phyloP scores from a whole-genome alignment of 2,329 filamentous ascomycete species.

The Penicillium glabrum region DNA sequence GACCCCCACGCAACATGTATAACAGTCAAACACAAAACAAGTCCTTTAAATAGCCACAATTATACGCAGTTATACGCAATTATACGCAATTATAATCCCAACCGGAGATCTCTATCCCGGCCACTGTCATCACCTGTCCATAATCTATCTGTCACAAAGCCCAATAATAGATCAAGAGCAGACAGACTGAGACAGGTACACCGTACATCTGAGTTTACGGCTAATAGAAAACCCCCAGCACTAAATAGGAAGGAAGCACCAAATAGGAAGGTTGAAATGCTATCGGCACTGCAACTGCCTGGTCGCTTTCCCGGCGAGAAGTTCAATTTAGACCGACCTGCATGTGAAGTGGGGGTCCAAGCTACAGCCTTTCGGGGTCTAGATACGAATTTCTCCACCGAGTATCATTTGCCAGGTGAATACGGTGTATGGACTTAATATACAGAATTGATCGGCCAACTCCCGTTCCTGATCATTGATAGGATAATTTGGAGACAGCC shows the following conservation, averaged over 20 bases:
- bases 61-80: too few species aligned
- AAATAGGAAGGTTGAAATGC: neutral
- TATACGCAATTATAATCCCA: neutral
- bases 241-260: neutral
- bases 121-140: neutral
- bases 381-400: slow-evolving; percentile 2
- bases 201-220: neutral
- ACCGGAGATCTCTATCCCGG: neutral
- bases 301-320: neutral
- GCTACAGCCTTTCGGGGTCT: neutral
- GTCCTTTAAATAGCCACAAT: too few species aligned
- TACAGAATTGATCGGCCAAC: neutral
- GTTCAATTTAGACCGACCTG: slow-evolving; percentile 2
- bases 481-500: neutral
- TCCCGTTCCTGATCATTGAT: neutral
- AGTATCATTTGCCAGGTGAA: neutral
- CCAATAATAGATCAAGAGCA: neutral
- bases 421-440: neutral
- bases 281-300: neutral
- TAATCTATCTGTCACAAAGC: slow-evolving; percentile 7
- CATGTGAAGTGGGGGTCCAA: slow-evolving; percentile 4
- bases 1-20: too few species aligned
- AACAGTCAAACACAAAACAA: too few species aligned
- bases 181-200: neutral
- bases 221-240: neutral